Percentiles rank a stretch among this genome's conserved stretches.
phyloP scores from a whole-genome alignment of 345 rosid genomes.

The Litchi chinensis region DNA sequence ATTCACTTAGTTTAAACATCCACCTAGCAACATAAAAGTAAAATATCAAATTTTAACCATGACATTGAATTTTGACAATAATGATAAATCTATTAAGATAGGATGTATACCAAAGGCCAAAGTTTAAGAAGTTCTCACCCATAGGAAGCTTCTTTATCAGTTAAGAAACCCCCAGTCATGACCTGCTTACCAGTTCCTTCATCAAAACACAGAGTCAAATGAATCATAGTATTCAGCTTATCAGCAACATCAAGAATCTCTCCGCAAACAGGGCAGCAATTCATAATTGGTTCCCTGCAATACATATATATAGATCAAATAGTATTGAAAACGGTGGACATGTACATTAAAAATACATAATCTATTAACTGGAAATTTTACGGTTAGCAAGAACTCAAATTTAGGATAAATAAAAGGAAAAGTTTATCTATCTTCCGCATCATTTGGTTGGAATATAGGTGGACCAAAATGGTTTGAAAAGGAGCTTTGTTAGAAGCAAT shows the following conservation, averaged over 20 bases:
- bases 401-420: not conserved
- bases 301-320: constrained; percentile 9
- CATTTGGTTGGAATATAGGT: not conserved
- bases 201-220: constrained; percentile 89
- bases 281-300: constrained; percentile 78
- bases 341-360: not conserved
- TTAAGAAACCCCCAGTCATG: constrained; percentile 95
- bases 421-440: not conserved
- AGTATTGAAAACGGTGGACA: not conserved
- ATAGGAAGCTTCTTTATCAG: constrained; percentile 90
- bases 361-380: not conserved
- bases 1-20: constrained; percentile 95
- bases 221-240: constrained; percentile 80
- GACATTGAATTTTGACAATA: constrained; percentile 1
- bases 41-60: constrained; percentile 1
- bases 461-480: not conserved
- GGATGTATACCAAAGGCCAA: not conserved
- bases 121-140: constrained; percentile 52
- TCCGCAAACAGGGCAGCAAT: constrained; percentile 88
- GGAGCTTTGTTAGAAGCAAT: not conserved
- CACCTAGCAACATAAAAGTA: constrained; percentile 49
- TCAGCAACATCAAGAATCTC: constrained; percentile 72
- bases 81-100: constrained; percentile 1
- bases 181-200: constrained; percentile 95
- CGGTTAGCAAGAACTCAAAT: not conserved